Evolutionary conservation across 768 basidiomycete species (phyloP).

Genomic region (Mycena polygramma): DNA sequence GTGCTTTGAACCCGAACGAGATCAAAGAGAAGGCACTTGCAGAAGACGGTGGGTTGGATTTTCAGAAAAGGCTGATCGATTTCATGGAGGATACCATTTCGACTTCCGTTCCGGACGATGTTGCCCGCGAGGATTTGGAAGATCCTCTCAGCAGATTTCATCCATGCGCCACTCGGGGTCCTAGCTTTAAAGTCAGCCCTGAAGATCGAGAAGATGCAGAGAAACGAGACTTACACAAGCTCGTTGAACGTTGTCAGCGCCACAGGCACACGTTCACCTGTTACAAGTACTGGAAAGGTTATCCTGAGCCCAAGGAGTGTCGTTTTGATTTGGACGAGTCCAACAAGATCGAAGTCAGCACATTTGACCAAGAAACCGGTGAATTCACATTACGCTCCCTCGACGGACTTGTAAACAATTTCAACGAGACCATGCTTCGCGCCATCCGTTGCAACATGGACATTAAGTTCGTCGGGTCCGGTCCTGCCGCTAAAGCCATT

Average conservation of each 20-base stretch:
- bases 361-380: background rate
- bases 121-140: too few relatives aligned
- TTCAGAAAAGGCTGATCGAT: too few relatives aligned
- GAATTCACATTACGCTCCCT: background rate
- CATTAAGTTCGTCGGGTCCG: slow-evolving; percentile 37
- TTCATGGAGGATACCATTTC: too few relatives aligned
- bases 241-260: background rate
- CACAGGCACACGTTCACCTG: background rate
- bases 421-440: slow-evolving; percentile 31
- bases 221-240: background rate
- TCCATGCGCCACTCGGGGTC: too few relatives aligned
- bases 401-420: slow-evolving; percentile 10
- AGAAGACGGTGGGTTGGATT: too few relatives aligned
- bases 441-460: slow-evolving; percentile 36
- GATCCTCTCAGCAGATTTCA: too few relatives aligned
- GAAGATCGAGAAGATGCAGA: too few relatives aligned
- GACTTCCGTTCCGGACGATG: too few relatives aligned
- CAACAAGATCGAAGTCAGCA: background rate
- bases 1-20: too few relatives aligned
- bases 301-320: slow-evolving; percentile 3
- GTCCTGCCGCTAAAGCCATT: slow-evolving; percentile 44
- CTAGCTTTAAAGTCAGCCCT: too few relatives aligned
- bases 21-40: too few relatives aligned
- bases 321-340: slow-evolving; percentile 17
- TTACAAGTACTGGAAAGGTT: slow-evolving; percentile 1